Conservation (phyloP, 2,329 filamentous ascomycete genomes). For the Beauveria rudraprayagi region DNA sequence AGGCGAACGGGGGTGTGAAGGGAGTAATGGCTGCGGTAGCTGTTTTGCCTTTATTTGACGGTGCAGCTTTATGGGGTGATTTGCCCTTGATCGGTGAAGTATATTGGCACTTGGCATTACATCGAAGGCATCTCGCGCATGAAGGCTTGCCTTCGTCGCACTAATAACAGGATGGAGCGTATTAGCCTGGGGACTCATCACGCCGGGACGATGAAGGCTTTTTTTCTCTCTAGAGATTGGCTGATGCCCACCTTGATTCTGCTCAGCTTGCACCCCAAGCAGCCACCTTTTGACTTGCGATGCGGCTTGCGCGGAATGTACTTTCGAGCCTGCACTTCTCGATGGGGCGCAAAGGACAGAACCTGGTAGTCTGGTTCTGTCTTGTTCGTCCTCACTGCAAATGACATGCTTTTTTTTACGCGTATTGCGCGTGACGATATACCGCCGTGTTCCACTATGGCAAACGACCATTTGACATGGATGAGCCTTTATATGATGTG, state of each 20-base stretch:
- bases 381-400: neutral
- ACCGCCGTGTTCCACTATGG: neutral
- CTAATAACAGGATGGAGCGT: neutral
- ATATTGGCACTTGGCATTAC: constrained; percentile 14
- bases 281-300: constrained; percentile 17
- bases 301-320: constrained; percentile 17
- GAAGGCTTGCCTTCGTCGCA: constrained; percentile 17
- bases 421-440: neutral
- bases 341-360: constrained; percentile 1
- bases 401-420: neutral
- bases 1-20: constrained; percentile 5
- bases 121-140: constrained; percentile 17
- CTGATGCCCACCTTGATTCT: constrained; percentile 17
- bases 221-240: too few species aligned
- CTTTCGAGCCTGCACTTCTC: constrained; percentile 7
- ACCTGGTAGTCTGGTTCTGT: constrained; percentile 6
- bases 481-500: neutral
- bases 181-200: neutral
- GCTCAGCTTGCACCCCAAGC: constrained; percentile 17
- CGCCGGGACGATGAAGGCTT: neutral
- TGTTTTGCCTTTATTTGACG: neutral
- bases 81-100: neutral
- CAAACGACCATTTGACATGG: neutral
- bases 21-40: neutral
- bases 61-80: too few species aligned